Evolutionary conservation across 805 yeast species (phyloP).

Genomic region (Candida mattraensis): DNA sequence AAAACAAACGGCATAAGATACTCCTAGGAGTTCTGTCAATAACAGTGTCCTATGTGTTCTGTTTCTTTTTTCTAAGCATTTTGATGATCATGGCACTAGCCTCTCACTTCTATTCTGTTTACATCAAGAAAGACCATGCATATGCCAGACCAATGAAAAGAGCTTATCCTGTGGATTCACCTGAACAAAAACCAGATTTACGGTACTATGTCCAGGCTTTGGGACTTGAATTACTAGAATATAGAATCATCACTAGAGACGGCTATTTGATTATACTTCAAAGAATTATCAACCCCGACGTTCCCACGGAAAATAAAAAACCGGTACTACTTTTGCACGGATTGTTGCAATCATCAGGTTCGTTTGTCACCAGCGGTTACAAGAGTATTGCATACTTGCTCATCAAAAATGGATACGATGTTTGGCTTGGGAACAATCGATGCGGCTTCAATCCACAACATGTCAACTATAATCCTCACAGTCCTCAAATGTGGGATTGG

Average conservation of each 20-base stretch:
- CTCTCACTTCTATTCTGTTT: slow-evolving; percentile 13
- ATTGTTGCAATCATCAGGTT: slow-evolving; percentile 80
- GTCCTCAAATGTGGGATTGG: slow-evolving; percentile 87
- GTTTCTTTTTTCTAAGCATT: slow-evolving; percentile 25
- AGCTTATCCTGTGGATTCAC: slow-evolving; percentile 35
- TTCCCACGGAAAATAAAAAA: slow-evolving; percentile 22
- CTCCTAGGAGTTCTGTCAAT: slow-evolving; percentile 8
- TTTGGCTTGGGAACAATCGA: slow-evolving; percentile 90
- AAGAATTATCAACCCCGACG: slow-evolving; percentile 54
- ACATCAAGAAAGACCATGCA: slow-evolving; percentile 11
- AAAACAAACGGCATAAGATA: slow-evolving; percentile 11
- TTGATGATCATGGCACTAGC: slow-evolving; percentile 28
- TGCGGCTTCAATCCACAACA: slow-evolving; percentile 82
- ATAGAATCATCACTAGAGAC: slow-evolving; percentile 68
- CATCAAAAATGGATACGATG: slow-evolving; percentile 61
- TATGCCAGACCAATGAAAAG: slow-evolving; percentile 6
- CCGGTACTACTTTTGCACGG: slow-evolving; percentile 88
- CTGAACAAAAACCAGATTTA: slow-evolving; percentile 39
- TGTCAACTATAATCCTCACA: slow-evolving; percentile 40
- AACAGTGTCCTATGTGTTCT: slow-evolving; percentile 21
- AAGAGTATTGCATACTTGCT: slow-evolving; percentile 69
- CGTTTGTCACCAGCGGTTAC: slow-evolving; percentile 80
- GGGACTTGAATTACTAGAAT: slow-evolving; percentile 58
- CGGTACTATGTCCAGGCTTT: slow-evolving; percentile 65
- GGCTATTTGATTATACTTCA: slow-evolving; percentile 73